phyloP scores from a whole-genome alignment of 2,329 filamentous ascomycete species.

The Nemania sp. region DNA sequence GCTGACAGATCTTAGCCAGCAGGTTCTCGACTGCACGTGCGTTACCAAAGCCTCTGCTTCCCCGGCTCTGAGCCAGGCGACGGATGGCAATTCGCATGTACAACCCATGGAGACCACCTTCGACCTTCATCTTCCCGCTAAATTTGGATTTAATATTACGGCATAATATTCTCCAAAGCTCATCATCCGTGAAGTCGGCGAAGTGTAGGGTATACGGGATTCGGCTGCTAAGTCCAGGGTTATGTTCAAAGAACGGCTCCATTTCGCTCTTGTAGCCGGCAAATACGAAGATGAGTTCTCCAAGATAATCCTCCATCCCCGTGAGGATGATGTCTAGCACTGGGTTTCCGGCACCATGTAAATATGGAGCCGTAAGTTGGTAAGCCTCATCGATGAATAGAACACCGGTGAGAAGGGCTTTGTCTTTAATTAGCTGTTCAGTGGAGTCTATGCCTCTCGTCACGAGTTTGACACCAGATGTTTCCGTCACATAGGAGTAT shows the following conservation, averaged over 20 bases:
- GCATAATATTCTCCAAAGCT: conserved; percentile 65
- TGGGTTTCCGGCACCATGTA: conserved; percentile 50
- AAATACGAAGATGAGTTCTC: conserved; percentile 71
- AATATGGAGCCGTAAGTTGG: conserved; percentile 51
- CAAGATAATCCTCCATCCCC: conserved; percentile 71
- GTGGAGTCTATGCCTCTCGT: background rate
- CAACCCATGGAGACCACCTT: conserved; percentile 61
- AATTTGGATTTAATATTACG: conserved; percentile 59
- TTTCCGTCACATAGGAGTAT: background rate
- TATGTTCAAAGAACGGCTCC: conserved; percentile 76
- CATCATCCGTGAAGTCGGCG: conserved; percentile 67
- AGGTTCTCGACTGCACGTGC: conserved; percentile 50
- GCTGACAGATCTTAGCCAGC: conserved; percentile 7
- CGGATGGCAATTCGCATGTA: conserved; percentile 43
- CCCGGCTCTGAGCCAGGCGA: conserved; percentile 7
- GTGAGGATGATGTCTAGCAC: conserved; percentile 73
- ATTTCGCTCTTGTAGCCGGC: conserved; percentile 76
- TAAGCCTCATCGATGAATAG: background rate
- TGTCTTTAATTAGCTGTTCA: background rate
- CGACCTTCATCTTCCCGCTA: conserved; percentile 57
- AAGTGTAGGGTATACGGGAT: conserved; percentile 70
- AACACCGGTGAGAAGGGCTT: background rate
- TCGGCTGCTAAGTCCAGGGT: conserved; percentile 69
- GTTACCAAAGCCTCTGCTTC: conserved; percentile 68
- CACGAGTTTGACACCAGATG: background rate